Percentiles rank a stretch among this genome's conserved stretches.
phyloP scores from a whole-genome alignment of 192 early-diverging fungal genomes.

The Mycoemilia scoparia region DNA sequence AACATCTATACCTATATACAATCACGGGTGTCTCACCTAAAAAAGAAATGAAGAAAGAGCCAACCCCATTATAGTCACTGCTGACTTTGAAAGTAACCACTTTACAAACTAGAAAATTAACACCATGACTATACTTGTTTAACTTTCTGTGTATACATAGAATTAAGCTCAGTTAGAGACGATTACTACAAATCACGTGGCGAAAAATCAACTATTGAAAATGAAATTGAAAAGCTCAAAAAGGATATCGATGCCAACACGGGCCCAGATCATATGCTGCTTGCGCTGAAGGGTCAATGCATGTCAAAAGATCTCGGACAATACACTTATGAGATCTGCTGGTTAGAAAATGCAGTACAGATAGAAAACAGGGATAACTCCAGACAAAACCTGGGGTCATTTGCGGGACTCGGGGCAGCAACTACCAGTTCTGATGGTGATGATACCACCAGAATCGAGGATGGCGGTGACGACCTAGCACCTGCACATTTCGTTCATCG shows the following conservation, averaged over 20 bases:
- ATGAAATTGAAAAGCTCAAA: slow-evolving; percentile 26
- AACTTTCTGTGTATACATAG: too few relatives aligned
- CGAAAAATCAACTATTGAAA: slow-evolving; percentile 8
- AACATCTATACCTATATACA: too few relatives aligned
- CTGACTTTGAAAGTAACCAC: too few relatives aligned
- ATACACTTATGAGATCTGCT: slow-evolving; percentile 60
- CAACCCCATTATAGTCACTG: too few relatives aligned
- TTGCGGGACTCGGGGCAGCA: slow-evolving; percentile 28
- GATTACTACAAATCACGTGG: too few relatives aligned
- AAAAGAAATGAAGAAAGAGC: too few relatives aligned
- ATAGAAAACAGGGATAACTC: slow-evolving; percentile 38
- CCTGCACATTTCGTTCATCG: too few relatives aligned
- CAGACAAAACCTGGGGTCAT: slow-evolving; percentile 38
- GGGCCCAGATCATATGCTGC: slow-evolving; percentile 51
- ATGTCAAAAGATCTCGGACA: slow-evolving; percentile 37
- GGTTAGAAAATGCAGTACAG: slow-evolving; percentile 62
- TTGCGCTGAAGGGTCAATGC: slow-evolving; percentile 49
- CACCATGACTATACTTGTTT: too few relatives aligned
- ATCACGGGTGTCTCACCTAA: too few relatives aligned
- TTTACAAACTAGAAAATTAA: too few relatives aligned
- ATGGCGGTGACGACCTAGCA: too few relatives aligned
- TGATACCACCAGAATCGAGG: background rate
- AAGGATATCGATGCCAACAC: slow-evolving; percentile 43
- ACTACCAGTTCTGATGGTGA: slow-evolving; percentile 4
- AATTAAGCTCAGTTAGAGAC: too few relatives aligned